Conservation (phyloP, 371 early-diverging fungal genomes). For the Rhizopus arrhizus region DNA sequence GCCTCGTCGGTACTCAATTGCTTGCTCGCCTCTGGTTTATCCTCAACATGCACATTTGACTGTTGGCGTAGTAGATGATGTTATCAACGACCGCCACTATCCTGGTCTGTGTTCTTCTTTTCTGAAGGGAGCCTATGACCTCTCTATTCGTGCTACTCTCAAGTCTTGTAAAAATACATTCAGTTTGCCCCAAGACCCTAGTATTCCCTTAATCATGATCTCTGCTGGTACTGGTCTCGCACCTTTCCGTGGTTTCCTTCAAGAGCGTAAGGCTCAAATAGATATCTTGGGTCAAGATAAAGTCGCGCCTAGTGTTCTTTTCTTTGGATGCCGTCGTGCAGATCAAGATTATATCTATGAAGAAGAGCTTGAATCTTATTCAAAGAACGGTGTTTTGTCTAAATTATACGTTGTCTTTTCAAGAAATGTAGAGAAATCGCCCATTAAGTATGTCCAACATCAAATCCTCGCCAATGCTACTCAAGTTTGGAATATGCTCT, state of each 20-base stretch:
- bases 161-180: slow-evolving; percentile 50
- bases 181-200: slow-evolving; percentile 40
- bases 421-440: slow-evolving; percentile 28
- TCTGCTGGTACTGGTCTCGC: slow-evolving; percentile 85
- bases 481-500: slow-evolving; percentile 34
- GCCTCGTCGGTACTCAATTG: slow-evolving; percentile 64
- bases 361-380: slow-evolving; percentile 63
- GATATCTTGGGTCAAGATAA: slow-evolving; percentile 25
- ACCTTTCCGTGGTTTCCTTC: slow-evolving; percentile 85
- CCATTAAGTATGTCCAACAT: slow-evolving; percentile 50
- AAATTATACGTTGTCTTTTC: slow-evolving; percentile 77
- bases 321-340: slow-evolving; percentile 82
- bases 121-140: slow-evolving; percentile 17
- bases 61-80: slow-evolving; percentile 49
- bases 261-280: slow-evolving; percentile 39
- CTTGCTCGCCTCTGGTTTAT: slow-evolving; percentile 44
- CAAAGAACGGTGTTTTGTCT: slow-evolving; percentile 47
- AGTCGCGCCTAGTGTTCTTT: slow-evolving; percentile 49
- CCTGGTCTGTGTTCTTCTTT: slow-evolving; percentile 49
- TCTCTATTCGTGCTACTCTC: slow-evolving; percentile 34
- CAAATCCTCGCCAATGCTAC: slow-evolving; percentile 42
- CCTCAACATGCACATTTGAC: slow-evolving; percentile 36
- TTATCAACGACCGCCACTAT: slow-evolving; percentile 42
- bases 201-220: slow-evolving; percentile 58
- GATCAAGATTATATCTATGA: slow-evolving; percentile 75